A percentile compares a stretch with the other conserved stretches of the same genome.
These are phyloP conservation scores for Yamadazyma buinensis DNA, from an alignment of 1,139 yeast species.

Conservation along the genomic window DNA sequence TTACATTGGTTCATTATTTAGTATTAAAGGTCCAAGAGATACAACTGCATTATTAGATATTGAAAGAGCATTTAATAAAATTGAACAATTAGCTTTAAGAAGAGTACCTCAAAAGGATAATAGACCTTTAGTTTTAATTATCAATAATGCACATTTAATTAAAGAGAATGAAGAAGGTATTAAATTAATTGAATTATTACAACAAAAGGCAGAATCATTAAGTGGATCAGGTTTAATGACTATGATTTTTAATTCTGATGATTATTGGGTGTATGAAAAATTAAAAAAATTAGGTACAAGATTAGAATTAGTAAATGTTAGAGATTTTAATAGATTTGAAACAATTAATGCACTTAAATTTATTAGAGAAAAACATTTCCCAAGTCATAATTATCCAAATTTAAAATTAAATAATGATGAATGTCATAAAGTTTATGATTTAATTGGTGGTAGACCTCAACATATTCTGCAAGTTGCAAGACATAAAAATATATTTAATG, in stretches of 20 bases:
- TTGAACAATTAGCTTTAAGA: constrained; percentile 67
- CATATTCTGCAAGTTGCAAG: constrained; percentile 74
- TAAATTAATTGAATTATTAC: constrained; percentile 69
- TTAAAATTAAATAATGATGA: constrained; percentile 26
- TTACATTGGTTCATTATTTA: constrained; percentile 75
- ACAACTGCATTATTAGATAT: constrained; percentile 80
- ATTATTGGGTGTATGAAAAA: constrained; percentile 83
- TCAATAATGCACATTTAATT: constrained; percentile 73
- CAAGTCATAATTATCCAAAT: constrained; percentile 32
- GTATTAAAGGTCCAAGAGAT: constrained; percentile 83
- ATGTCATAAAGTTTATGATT: constrained; percentile 58
- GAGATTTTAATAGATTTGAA: constrained; percentile 59
- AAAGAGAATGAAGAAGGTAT: constrained; percentile 70
- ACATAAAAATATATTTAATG: constrained; percentile 55
- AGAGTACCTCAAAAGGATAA: constrained; percentile 32
- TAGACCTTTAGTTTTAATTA: constrained; percentile 63
- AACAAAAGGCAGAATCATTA: constrained; percentile 77
- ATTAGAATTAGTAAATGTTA: constrained; percentile 66
- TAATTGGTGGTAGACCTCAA: constrained; percentile 84
- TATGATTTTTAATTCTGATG: constrained; percentile 76
- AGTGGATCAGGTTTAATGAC: constrained; percentile 78
- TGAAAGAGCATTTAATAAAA: constrained; percentile 73
- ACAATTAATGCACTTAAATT: constrained; percentile 54
- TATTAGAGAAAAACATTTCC: constrained; percentile 46
- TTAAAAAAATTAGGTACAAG: constrained; percentile 71